Percentiles rank a stretch among this genome's conserved stretches.
These are phyloP conservation scores for Sclerotinia glacialis DNA, from an alignment of 2,329 filamentous ascomycete species.

Conservation along the genomic window DNA sequence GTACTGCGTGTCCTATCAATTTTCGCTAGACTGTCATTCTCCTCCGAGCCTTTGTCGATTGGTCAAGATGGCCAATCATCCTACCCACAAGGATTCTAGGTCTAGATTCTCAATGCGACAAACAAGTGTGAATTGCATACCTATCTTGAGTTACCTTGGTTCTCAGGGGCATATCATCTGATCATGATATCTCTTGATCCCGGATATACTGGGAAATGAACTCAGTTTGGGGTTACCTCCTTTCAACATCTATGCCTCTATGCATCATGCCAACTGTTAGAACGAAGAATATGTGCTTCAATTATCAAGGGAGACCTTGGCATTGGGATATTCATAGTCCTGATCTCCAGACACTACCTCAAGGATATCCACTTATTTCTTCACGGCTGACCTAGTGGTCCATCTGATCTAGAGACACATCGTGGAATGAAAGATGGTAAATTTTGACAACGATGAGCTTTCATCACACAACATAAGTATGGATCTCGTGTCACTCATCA, in stretches of 20 bases:
- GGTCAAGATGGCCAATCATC: neutral
- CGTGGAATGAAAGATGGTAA: conserved; percentile 17
- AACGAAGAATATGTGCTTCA: neutral
- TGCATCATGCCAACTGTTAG: neutral
- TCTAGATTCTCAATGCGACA: neutral
- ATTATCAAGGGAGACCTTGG: neutral
- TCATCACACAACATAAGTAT: neutral
- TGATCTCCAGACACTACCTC: neutral
- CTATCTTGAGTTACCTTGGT: conserved; percentile 17
- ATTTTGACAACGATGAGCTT: conserved; percentile 16
- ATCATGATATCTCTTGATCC: conserved; percentile 10
- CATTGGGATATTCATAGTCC: neutral
- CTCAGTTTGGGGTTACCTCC: neutral
- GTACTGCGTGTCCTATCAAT: neutral
- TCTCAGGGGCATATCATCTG: conserved; percentile 14
- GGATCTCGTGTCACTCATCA: conserved; percentile 2
- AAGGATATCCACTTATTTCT: neutral
- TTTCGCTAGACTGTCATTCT: neutral
- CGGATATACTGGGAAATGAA: neutral
- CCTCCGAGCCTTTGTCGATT: neutral
- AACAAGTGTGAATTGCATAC: conserved; percentile 5
- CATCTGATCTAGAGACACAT: conserved; percentile 16
- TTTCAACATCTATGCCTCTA: conserved; percentile 4
- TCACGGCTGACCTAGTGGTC: conserved; percentile 9
- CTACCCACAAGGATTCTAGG: conserved; percentile 3